Evolutionary conservation across 2,329 filamentous ascomycete species (phyloP).

Genomic region (Pseudocercospora musae): DNA sequence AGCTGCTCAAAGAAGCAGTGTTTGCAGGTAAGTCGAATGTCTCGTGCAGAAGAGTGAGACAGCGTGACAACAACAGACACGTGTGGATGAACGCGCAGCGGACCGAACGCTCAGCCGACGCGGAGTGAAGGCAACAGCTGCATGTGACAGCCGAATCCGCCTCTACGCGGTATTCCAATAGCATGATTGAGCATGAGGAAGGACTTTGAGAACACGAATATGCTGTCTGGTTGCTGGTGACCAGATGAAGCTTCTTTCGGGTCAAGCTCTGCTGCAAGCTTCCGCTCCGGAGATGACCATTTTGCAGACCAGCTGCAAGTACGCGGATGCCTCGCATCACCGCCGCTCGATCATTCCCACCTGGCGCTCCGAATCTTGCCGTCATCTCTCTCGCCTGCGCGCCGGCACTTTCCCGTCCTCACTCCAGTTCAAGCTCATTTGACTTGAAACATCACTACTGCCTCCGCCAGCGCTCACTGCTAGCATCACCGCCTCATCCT

Average conservation of each 20-base stretch:
- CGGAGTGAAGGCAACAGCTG: neutral
- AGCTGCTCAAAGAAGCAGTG: neutral
- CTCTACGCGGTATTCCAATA: neutral
- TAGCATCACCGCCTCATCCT: conserved; percentile 11
- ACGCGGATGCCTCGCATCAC: neutral
- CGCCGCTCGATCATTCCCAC: neutral
- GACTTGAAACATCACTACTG: neutral
- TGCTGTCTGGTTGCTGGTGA: too few species aligned
- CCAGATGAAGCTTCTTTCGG: neutral
- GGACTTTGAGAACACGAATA: neutral
- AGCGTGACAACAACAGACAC: neutral
- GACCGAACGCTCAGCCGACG: neutral
- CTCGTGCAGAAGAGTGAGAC: neutral
- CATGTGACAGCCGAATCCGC: neutral
- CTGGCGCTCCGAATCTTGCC: neutral
- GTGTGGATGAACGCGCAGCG: neutral
- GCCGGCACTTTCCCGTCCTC: neutral
- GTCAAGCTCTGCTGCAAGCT: neutral
- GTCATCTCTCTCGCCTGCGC: neutral
- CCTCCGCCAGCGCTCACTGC: neutral
- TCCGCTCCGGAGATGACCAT: neutral
- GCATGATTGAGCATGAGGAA: neutral
- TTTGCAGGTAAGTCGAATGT: conserved; percentile 1
- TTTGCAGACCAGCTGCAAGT: neutral
- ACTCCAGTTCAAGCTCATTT: neutral